Evolutionary conservation across 129 eudicot species (phyloP).

Genomic region (Gnaphalium uliginosum): DNA sequence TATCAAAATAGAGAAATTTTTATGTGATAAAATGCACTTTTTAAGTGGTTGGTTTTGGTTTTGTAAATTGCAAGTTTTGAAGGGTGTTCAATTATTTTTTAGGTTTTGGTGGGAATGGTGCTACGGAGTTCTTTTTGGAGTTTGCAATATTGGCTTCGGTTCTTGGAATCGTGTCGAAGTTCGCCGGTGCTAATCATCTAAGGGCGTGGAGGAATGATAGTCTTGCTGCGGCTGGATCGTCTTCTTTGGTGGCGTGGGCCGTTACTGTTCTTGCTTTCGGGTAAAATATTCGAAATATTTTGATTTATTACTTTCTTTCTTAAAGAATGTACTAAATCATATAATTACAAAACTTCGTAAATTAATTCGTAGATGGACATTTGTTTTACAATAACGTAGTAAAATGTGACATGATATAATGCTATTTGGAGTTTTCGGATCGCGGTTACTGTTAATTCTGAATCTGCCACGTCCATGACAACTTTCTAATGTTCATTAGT

Average conservation of each 20-base stretch:
- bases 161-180: conserved; percentile 67
- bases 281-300: conserved; percentile 19
- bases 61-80: background rate
- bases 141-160: conserved; percentile 75
- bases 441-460: no score
- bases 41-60: background rate
- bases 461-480: no score
- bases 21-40: no score
- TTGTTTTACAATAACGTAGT: no score
- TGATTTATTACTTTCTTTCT: background rate
- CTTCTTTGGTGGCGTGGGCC: conserved; percentile 85
- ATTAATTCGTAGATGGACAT: no score
- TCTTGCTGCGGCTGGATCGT: conserved; percentile 82
- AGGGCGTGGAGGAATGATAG: conserved; percentile 92
- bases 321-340: background rate
- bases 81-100: background rate
- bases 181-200: conserved; percentile 79
- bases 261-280: conserved; percentile 88
- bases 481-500: no score
- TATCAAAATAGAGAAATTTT: no score
- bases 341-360: background rate
- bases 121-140: conserved; percentile 64
- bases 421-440: no score
- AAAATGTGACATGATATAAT: no score
- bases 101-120: conserved; percentile 94